These are phyloP conservation scores for Vigna trinervia DNA, from an alignment of 306 rosid genomes.

Conservation along the genomic window DNA sequence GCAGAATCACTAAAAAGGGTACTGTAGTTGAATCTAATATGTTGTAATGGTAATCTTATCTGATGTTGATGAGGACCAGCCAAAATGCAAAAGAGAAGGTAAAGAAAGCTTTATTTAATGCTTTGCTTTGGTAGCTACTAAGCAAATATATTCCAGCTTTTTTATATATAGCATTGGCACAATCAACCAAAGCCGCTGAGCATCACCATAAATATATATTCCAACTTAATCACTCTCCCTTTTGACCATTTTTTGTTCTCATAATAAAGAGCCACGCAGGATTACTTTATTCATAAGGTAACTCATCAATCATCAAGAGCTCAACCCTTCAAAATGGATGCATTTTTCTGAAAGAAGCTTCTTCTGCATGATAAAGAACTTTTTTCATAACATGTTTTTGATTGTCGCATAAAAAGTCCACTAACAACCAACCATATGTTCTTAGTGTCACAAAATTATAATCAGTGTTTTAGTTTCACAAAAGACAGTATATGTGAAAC, in stretches of 20 bases:
- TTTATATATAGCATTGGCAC: conserved; percentile 22
- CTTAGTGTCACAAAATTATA: too few species aligned
- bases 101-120: conserved; percentile 35
- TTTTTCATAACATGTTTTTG: conserved; percentile 17
- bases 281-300: conserved; percentile 46
- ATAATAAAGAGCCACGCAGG: conserved; percentile 41
- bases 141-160: conserved; percentile 48
- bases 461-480: neutral
- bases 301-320: conserved; percentile 53
- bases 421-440: too few species aligned
- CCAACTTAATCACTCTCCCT: conserved; percentile 47
- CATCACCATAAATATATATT: conserved; percentile 46
- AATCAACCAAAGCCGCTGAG: conserved; percentile 41
- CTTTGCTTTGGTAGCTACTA: conserved; percentile 31
- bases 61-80: conserved; percentile 40
- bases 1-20: neutral
- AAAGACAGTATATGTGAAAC: neutral
- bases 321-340: conserved; percentile 45
- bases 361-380: conserved; percentile 19
- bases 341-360: conserved; percentile 46
- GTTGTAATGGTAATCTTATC: conserved; percentile 36
- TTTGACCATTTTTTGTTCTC: conserved; percentile 43
- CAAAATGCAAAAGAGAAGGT: conserved; percentile 31
- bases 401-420: neutral
- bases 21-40: conserved; percentile 28